These are phyloP conservation scores for Brassica incana DNA, from an alignment of 345 rosid genomes.

Conservation along the genomic window DNA sequence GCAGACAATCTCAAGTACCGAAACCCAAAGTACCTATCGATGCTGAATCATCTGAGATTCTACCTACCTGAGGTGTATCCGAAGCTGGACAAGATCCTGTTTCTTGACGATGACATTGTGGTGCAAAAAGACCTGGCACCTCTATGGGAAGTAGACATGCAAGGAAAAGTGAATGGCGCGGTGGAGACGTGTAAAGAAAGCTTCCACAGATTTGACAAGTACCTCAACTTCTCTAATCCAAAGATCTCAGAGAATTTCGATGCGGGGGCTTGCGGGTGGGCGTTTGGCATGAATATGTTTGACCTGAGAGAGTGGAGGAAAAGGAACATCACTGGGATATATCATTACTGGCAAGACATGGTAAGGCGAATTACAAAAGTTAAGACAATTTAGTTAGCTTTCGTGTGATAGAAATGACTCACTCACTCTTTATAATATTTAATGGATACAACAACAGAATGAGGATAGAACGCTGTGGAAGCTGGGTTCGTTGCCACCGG, in stretches of 20 bases:
- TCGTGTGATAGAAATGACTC: constrained; percentile 11
- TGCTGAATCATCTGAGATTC: constrained; percentile 88
- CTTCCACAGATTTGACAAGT: constrained; percentile 95
- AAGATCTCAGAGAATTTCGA: constrained; percentile 66
- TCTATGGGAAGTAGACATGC: constrained; percentile 71
- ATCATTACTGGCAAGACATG: constrained; percentile 95
- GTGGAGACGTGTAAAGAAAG: constrained; percentile 92
- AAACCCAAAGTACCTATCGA: constrained; percentile 81
- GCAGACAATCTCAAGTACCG: constrained; percentile 80
- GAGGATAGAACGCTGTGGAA: constrained; percentile 98
- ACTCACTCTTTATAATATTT: background rate
- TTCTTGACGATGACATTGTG: constrained; percentile 84
- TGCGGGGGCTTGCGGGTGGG: constrained; percentile 95
- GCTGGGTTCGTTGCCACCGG: constrained; percentile 94
- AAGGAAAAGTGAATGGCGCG: constrained; percentile 85
- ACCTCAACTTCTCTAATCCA: constrained; percentile 95
- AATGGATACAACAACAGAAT: constrained; percentile 52
- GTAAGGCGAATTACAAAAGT: constrained; percentile 40
- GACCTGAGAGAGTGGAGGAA: constrained; percentile 93
- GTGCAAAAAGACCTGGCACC: constrained; percentile 85
- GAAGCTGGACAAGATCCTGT: constrained; percentile 70
- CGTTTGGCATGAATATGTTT: constrained; percentile 97
- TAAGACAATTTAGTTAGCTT: background rate
- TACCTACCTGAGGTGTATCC: constrained; percentile 89
- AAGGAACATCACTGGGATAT: constrained; percentile 84